These are phyloP conservation scores for Cryphonectria nitschkei DNA, from an alignment of 2,329 filamentous ascomycete species.

Conservation along the genomic window DNA sequence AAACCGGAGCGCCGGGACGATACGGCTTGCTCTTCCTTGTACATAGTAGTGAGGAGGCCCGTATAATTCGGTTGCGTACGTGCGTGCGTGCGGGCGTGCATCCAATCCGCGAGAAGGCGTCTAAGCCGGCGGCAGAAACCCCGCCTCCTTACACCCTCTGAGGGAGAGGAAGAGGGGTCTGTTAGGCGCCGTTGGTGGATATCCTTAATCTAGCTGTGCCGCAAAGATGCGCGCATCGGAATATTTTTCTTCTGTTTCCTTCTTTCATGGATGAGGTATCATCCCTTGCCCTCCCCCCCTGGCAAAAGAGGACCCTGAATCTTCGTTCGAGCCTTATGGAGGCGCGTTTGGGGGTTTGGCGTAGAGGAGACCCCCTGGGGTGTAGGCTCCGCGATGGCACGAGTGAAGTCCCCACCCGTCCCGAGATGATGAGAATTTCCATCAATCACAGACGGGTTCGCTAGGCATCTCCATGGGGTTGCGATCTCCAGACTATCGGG, in stretches of 20 bases:
- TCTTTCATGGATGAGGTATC: not conserved
- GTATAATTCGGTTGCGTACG: not conserved
- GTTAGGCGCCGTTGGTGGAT: constrained; percentile 9
- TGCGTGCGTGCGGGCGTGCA: not conserved
- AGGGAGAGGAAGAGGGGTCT: not conserved
- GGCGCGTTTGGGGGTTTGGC: not conserved
- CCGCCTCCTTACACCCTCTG: not conserved
- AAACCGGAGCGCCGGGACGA: constrained; percentile 9
- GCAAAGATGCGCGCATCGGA: not conserved
- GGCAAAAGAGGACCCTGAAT: constrained; percentile 6
- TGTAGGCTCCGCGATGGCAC: constrained; percentile 5
- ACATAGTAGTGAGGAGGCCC: not conserved
- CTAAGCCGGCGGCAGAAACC: constrained; percentile 14
- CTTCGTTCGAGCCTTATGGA: constrained; percentile 1
- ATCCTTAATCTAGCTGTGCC: not conserved
- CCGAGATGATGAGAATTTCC: constrained; percentile 17
- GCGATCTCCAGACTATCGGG: constrained; percentile 9
- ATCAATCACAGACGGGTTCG: constrained; percentile 21
- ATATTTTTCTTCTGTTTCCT: not conserved
- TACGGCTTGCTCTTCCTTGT: not conserved
- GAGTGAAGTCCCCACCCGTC: constrained; percentile 10
- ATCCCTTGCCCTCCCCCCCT: not conserved
- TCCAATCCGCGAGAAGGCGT: not conserved
- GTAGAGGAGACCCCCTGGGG: not conserved
- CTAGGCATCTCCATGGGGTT: constrained; percentile 5